These are phyloP conservation scores for Macrophomina phaseolina DNA, from an alignment of 2,329 filamentous ascomycete genomes.

Conservation along the genomic window DNA sequence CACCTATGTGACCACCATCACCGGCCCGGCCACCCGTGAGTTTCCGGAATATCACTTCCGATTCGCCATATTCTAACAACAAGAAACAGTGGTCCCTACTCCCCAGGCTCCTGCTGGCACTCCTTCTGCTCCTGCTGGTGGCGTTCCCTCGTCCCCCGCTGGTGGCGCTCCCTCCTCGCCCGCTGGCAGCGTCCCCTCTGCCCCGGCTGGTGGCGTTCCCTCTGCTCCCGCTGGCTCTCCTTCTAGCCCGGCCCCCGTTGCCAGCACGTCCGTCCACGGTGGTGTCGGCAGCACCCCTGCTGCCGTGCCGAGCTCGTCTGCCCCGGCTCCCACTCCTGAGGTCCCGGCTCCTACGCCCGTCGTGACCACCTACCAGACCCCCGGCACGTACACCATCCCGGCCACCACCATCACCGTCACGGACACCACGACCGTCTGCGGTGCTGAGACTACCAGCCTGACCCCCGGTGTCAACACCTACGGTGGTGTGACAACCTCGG, in stretches of 20 bases:
- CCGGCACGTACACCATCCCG: slow-evolving; percentile 77
- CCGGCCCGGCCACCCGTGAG: slow-evolving; percentile 69
- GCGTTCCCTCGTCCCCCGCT: slow-evolving; percentile 28
- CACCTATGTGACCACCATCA: slow-evolving; percentile 75
- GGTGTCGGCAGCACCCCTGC: slow-evolving; percentile 23
- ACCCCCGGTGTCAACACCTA: slow-evolving; percentile 70
- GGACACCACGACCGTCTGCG: slow-evolving; percentile 71
- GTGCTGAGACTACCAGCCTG: slow-evolving; percentile 65
- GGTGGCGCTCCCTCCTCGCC: background rate
- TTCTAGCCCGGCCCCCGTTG: background rate
- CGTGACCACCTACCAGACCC: slow-evolving; percentile 63
- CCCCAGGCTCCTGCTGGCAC: slow-evolving; percentile 29
- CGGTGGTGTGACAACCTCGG: slow-evolving; percentile 75
- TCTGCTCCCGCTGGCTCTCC: slow-evolving; percentile 8
- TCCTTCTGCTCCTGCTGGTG: slow-evolving; percentile 28
- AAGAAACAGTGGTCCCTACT: slow-evolving; percentile 23
- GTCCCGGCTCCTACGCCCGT: slow-evolving; percentile 47
- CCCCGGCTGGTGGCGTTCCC: background rate
- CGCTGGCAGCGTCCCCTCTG: background rate
- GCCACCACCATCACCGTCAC: slow-evolving; percentile 73
- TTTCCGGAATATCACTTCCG: slow-evolving; percentile 29
- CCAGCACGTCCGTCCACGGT: background rate
- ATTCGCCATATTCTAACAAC: background rate
- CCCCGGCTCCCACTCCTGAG: slow-evolving; percentile 31
- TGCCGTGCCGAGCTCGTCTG: slow-evolving; percentile 35